phyloP scores from a whole-genome alignment of 805 yeast genomes.

The Nematodospora valgi region DNA sequence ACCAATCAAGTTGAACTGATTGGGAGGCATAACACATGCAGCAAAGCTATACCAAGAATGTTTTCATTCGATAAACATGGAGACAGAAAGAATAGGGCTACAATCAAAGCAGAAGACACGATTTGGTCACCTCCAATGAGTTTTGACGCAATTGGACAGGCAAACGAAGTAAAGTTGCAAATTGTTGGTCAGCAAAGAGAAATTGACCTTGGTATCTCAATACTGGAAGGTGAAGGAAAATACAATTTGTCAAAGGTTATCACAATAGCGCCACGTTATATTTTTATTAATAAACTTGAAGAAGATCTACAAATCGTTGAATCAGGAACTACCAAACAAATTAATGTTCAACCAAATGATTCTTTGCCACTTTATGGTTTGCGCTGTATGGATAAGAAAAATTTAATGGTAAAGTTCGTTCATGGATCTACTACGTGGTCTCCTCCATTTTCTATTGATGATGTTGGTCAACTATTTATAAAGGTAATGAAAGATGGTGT shows the following conservation, averaged over 20 bases:
- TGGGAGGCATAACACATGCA: slow-evolving; percentile 29
- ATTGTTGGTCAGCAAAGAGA: slow-evolving; percentile 53
- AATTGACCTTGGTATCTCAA: slow-evolving; percentile 69
- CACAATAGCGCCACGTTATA: slow-evolving; percentile 77
- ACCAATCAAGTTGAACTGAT: slow-evolving; percentile 51
- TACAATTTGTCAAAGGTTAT: slow-evolving; percentile 75
- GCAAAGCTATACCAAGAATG: slow-evolving; percentile 55
- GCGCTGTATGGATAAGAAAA: slow-evolving; percentile 54
- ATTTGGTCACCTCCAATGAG: slow-evolving; percentile 70
- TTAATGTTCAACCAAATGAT: slow-evolving; percentile 45
- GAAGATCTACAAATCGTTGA: slow-evolving; percentile 61
- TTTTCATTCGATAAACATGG: slow-evolving; percentile 71
- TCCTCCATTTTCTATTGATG: slow-evolving; percentile 80
- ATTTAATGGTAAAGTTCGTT: slow-evolving; percentile 55
- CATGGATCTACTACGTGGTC: slow-evolving; percentile 71
- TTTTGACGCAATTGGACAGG: slow-evolving; percentile 88
- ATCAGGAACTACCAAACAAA: slow-evolving; percentile 56
- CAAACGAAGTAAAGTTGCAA: slow-evolving; percentile 50
- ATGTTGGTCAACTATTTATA: slow-evolving; percentile 77
- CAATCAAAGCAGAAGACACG: slow-evolving; percentile 64
- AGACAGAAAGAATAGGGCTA: slow-evolving; percentile 63
- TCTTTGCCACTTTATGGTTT: slow-evolving; percentile 62
- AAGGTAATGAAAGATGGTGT: slow-evolving; percentile 62
- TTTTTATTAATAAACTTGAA: slow-evolving; percentile 60
- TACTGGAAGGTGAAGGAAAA: slow-evolving; percentile 82